These are phyloP conservation scores for Medicago truncatula DNA, from an alignment of 306 rosid species.

Conservation along the genomic window DNA sequence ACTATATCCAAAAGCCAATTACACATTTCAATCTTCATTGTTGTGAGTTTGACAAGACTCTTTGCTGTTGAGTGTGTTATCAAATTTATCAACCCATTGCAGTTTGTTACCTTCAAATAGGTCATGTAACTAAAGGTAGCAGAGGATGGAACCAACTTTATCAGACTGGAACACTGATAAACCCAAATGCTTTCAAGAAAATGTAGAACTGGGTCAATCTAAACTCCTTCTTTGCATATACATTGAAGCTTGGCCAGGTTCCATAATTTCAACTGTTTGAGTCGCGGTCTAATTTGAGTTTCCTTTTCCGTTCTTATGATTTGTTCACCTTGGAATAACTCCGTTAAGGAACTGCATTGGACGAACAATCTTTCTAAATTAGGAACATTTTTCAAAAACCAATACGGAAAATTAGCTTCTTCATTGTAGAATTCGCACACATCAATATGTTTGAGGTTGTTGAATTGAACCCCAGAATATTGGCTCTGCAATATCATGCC, in stretches of 20 bases:
- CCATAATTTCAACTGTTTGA: neutral
- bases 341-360: neutral
- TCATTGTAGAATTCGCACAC: neutral
- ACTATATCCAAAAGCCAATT: no score
- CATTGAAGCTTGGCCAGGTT: neutral
- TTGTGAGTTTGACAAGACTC: no score
- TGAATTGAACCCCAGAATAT: neutral
- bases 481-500: neutral
- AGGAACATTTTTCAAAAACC: neutral
- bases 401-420: neutral
- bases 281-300: neutral
- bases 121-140: no score
- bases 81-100: no score
- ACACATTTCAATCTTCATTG: no score
- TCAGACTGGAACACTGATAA: neutral
- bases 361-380: neutral
- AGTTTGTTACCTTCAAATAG: no score
- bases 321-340: neutral
- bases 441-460: neutral
- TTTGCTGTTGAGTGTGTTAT: no score
- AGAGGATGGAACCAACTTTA: neutral
- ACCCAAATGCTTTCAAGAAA: neutral
- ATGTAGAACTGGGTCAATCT: neutral
- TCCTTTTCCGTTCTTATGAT: no score
- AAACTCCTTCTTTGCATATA: neutral